Conservation (phyloP, 2,329 filamentous ascomycete genomes). For the Meredithiella fracta region DNA sequence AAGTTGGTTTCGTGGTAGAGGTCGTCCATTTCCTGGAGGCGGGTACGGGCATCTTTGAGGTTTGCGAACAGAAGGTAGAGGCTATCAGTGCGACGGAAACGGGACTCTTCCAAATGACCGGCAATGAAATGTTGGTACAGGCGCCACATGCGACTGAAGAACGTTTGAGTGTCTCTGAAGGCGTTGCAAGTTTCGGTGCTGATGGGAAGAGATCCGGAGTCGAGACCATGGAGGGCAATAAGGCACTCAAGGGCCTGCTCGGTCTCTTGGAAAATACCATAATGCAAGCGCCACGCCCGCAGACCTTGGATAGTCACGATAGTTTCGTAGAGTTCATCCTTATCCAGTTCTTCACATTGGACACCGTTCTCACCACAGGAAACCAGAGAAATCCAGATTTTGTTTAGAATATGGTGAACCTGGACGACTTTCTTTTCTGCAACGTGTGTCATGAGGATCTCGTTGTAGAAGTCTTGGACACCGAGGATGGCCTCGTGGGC, state of each 20-base stretch:
- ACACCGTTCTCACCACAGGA: background rate
- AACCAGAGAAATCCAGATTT: background rate
- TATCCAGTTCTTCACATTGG: background rate
- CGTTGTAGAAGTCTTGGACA: background rate
- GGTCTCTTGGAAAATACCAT: background rate
- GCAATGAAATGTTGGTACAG: background rate
- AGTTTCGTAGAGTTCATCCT: background rate
- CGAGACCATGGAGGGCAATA: background rate
- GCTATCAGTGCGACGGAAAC: background rate
- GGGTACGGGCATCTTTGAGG: background rate
- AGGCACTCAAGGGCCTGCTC: background rate
- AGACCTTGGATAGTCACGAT: background rate
- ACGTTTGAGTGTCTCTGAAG: background rate
- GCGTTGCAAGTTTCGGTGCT: background rate
- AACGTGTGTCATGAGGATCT: background rate
- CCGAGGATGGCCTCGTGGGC: background rate
- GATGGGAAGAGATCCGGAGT: background rate
- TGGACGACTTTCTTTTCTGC: background rate
- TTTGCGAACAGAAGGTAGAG: background rate
- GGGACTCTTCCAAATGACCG: background rate
- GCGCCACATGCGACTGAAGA: background rate
- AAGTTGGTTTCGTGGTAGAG: background rate
- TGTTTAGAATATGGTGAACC: background rate
- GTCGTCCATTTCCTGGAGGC: background rate
- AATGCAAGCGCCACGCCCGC: background rate